Percentiles rank a stretch among this genome's conserved stretches.
These are phyloP conservation scores for Pascua sp. DNA, from an alignment of 1,284 basidiomycete genomes.

Conservation along the genomic window DNA sequence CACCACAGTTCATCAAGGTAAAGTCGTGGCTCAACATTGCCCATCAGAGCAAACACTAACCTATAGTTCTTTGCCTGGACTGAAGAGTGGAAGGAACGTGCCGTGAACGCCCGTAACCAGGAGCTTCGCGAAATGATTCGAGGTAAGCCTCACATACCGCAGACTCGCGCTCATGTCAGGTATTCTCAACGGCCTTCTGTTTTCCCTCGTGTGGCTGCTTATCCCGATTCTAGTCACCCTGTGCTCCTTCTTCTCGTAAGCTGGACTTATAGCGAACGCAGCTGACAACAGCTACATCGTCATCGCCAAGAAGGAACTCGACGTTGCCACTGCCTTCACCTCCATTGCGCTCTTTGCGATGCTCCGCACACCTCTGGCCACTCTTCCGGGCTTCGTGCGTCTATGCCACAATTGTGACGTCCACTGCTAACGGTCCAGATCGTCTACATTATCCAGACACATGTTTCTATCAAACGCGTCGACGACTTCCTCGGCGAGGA, in stretches of 20 bases:
- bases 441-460: slow-evolving; percentile 54
- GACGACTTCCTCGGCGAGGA: slow-evolving; percentile 75
- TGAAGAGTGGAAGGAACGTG: slow-evolving; percentile 46
- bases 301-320: slow-evolving; percentile 47
- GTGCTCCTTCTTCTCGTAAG: slow-evolving; percentile 46
- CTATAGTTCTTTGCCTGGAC: slow-evolving; percentile 49
- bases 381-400: slow-evolving; percentile 38
- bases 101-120: slow-evolving; percentile 36
- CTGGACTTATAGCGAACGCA: background rate
- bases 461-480: slow-evolving; percentile 75
- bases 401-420: slow-evolving; percentile 1
- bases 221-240: slow-evolving; percentile 48
- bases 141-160: slow-evolving; percentile 21
- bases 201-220: slow-evolving; percentile 38
- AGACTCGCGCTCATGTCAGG: slow-evolving; percentile 18
- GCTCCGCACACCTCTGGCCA: slow-evolving; percentile 55
- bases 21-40: slow-evolving; percentile 1
- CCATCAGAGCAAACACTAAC: background rate
- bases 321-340: slow-evolving; percentile 50
- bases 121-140: slow-evolving; percentile 42
- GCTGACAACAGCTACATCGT: slow-evolving; percentile 41
- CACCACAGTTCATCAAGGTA: slow-evolving; percentile 33
- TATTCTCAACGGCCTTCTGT: slow-evolving; percentile 34
- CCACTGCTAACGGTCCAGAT: slow-evolving; percentile 7
- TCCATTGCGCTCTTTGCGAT: slow-evolving; percentile 50